Evolutionary conservation across 2,329 filamentous ascomycete genomes (phyloP).

Genomic region (Colletotrichum navitas): DNA sequence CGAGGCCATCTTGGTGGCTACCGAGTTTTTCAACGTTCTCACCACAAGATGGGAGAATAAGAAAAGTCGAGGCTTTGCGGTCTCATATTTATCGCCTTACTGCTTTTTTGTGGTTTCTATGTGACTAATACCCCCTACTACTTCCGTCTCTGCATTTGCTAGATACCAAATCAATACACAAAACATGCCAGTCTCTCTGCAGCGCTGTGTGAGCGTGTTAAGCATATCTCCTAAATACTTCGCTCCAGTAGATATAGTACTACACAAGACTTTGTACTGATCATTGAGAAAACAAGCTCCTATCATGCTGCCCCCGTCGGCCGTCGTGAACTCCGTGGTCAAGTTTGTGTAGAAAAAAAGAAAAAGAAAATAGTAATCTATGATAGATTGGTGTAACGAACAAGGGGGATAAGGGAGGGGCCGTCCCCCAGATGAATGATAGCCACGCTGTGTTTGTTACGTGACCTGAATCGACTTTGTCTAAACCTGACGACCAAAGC

Average conservation of each 20-base stretch:
- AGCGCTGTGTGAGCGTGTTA: neutral
- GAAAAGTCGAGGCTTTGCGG: neutral
- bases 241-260: neutral
- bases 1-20: neutral
- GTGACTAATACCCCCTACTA: slow-evolving; percentile 19
- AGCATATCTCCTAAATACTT: slow-evolving; percentile 4
- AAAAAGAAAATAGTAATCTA: neutral
- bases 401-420: neutral
- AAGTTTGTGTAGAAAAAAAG: neutral
- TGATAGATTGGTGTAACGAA: slow-evolving; percentile 19
- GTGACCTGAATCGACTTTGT: slow-evolving; percentile 49
- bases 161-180: slow-evolving; percentile 17
- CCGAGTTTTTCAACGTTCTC: neutral
- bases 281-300: neutral
- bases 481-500: slow-evolving; percentile 52
- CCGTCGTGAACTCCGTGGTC: neutral
- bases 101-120: neutral
- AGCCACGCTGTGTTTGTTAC: slow-evolving; percentile 39
- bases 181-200: neutral
- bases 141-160: neutral
- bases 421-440: neutral
- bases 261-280: slow-evolving; percentile 16
- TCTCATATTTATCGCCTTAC: neutral
- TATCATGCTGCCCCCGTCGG: slow-evolving; percentile 2
- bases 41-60: neutral